phyloP scores from a whole-genome alignment of 345 rosid genomes.

The Turritis glabra region DNA sequence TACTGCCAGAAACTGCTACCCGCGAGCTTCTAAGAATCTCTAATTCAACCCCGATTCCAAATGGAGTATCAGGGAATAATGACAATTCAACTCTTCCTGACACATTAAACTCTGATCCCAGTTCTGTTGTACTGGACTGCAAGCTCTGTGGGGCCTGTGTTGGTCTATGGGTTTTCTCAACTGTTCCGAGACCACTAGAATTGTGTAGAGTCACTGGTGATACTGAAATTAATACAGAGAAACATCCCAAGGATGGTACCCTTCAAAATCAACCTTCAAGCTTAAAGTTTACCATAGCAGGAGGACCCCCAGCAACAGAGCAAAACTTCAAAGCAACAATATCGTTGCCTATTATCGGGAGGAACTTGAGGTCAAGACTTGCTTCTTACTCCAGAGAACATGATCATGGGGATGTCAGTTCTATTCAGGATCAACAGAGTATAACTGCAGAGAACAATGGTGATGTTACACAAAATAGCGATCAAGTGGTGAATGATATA shows the following conservation, averaged over 20 bases:
- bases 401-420: constrained; percentile 15
- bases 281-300: constrained; percentile 79
- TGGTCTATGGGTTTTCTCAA: constrained; percentile 86
- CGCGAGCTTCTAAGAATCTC: constrained; percentile 44
- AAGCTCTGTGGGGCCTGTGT: constrained; percentile 92
- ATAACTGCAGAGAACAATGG: constrained; percentile 21
- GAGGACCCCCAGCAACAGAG: constrained; percentile 86
- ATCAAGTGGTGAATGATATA: constrained; percentile 19
- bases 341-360: constrained; percentile 76
- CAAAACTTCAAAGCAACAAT: constrained; percentile 91
- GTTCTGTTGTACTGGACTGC: constrained; percentile 85
- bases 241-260: constrained; percentile 34
- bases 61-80: constrained; percentile 40
- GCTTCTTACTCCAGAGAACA: constrained; percentile 61
- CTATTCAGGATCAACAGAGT: constrained; percentile 26
- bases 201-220: constrained; percentile 66
- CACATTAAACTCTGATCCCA: constrained; percentile 59
- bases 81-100: constrained; percentile 35
- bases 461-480: constrained; percentile 2
- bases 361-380: constrained; percentile 70
- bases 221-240: constrained; percentile 48
- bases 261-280: constrained; percentile 43
- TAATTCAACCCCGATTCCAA: constrained; percentile 24
- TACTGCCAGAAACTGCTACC: constrained; percentile 41
- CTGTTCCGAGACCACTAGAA: constrained; percentile 69